phyloP scores from a whole-genome alignment of 2,329 filamentous ascomycete species.

The Neophaeococcomyces aloes region DNA sequence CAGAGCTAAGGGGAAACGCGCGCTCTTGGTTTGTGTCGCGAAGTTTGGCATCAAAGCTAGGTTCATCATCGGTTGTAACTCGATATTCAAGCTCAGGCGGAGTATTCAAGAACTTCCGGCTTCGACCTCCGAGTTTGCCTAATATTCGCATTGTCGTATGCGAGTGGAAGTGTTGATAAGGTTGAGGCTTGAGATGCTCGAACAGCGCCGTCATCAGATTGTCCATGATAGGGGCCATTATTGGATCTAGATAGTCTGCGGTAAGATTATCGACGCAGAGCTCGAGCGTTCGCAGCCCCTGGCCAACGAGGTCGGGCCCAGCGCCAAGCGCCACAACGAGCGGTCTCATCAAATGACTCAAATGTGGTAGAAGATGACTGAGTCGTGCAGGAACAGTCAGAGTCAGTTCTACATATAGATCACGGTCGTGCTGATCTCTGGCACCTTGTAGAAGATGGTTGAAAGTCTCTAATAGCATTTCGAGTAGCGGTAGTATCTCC shows the following conservation, averaged over 20 bases:
- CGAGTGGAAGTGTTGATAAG: slow-evolving; percentile 93
- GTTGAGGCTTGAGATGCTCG: slow-evolving; percentile 85
- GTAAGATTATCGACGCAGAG: slow-evolving; percentile 97
- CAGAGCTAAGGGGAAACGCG: slow-evolving; percentile 75
- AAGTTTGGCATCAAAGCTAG: slow-evolving; percentile 79
- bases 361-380: slow-evolving; percentile 86
- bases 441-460: slow-evolving; percentile 90
- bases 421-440: slow-evolving; percentile 77
- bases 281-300: slow-evolving; percentile 85
- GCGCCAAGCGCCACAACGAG: slow-evolving; percentile 90
- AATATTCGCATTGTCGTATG: slow-evolving; percentile 97
- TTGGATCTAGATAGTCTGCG: slow-evolving; percentile 92
- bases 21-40: slow-evolving; percentile 83
- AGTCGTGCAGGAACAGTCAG: slow-evolving; percentile 89
- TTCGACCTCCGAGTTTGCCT: slow-evolving; percentile 89
- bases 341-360: slow-evolving; percentile 94
- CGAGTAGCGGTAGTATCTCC: slow-evolving; percentile 86
- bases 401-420: slow-evolving; percentile 93
- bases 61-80: slow-evolving; percentile 73
- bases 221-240: slow-evolving; percentile 98
- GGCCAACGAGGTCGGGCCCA: slow-evolving; percentile 85
- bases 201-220: slow-evolving; percentile 97
- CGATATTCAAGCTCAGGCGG: slow-evolving; percentile 75
- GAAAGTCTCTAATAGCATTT: slow-evolving; percentile 94
- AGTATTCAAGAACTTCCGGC: slow-evolving; percentile 88